phyloP scores from a whole-genome alignment of 75 land plant species.

The Larix kaempferi region DNA sequence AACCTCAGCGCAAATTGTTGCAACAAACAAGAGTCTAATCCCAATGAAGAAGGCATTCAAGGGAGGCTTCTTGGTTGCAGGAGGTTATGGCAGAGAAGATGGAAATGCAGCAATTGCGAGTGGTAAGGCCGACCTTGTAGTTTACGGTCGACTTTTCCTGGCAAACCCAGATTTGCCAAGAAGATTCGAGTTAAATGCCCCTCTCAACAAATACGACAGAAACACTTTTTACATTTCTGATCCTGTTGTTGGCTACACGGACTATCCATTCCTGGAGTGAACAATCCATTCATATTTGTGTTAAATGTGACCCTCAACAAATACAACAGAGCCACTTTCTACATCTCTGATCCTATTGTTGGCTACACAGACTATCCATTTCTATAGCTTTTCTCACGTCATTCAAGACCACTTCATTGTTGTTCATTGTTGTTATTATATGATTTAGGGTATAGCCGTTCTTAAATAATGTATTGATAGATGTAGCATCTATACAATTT shows the following conservation, averaged over 20 bases:
- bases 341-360: too few species aligned
- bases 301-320: too few species aligned
- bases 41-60: constrained; percentile 38
- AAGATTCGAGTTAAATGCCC: constrained; percentile 42
- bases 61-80: constrained; percentile 43
- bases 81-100: constrained; percentile 43
- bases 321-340: too few species aligned
- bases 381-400: too few species aligned
- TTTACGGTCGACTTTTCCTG: constrained; percentile 38
- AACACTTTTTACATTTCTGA: constrained; percentile 27
- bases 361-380: too few species aligned
- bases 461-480: too few species aligned
- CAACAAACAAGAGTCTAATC: constrained; percentile 17
- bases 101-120: constrained; percentile 34
- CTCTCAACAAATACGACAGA: constrained; percentile 39
- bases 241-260: constrained; percentile 44
- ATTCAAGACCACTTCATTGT: too few species aligned
- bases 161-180: constrained; percentile 50
- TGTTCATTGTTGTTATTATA: too few species aligned
- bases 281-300: too few species aligned
- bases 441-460: too few species aligned
- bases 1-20: neutral
- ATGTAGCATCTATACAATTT: too few species aligned
- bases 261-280: constrained; percentile 28
- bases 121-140: constrained; percentile 37